phyloP scores from a whole-genome alignment of 495 filamentous ascomycete genomes.

The Hypoxylon rickii region DNA sequence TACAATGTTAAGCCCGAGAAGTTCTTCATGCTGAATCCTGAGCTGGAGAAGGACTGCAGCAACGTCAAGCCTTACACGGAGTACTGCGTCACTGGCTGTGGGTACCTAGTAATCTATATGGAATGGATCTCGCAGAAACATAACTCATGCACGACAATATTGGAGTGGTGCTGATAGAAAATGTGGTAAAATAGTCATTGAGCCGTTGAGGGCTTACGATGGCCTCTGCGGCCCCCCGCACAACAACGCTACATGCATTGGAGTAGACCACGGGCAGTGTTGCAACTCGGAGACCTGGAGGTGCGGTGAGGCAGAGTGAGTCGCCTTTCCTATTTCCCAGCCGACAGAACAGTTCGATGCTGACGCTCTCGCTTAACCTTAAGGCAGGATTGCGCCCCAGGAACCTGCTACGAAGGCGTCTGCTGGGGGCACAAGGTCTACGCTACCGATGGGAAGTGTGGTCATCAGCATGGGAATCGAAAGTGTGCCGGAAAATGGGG shows the following conservation, averaged over 20 bases:
- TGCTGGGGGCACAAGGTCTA: conserved; percentile 30
- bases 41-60: conserved; percentile 23
- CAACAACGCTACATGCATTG: conserved; percentile 41
- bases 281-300: conserved; percentile 37
- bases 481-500: conserved; percentile 37
- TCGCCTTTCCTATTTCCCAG: too few relatives aligned
- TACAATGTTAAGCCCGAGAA: conserved; percentile 21
- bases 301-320: conserved; percentile 23
- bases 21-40: conserved; percentile 34
- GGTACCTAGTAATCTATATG: too few relatives aligned
- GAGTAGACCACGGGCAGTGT: conserved; percentile 27
- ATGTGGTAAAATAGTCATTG: conserved; percentile 21
- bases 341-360: too few relatives aligned
- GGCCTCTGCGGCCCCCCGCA: conserved; percentile 35
- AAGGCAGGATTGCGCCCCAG: conserved; percentile 36
- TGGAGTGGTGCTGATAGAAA: too few relatives aligned
- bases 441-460: conserved; percentile 36
- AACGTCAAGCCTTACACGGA: conserved; percentile 29
- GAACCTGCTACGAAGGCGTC: conserved; percentile 39
- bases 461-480: conserved; percentile 20
- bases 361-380: too few relatives aligned
- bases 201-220: conserved; percentile 31
- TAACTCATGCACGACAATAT: too few relatives aligned
- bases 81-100: conserved; percentile 39
- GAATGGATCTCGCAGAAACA: too few relatives aligned